Evolutionary conservation across 2,329 filamentous ascomycete species (phyloP).

Genomic region (Phyllosticta citribraziliensis): DNA sequence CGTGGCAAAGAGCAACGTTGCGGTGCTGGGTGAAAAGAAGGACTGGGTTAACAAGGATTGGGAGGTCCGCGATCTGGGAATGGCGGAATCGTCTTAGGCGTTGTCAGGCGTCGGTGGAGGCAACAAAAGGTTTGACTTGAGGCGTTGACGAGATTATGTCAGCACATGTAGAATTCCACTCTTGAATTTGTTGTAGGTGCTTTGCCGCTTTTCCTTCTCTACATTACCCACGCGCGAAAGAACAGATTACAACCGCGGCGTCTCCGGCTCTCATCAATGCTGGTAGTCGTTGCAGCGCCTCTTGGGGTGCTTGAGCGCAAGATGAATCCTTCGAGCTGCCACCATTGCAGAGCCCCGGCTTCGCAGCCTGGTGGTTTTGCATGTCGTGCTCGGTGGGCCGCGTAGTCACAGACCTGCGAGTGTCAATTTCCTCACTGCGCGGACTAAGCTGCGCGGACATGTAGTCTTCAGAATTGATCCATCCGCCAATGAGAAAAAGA

Average conservation of each 20-base stretch:
- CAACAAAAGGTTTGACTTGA: conserved; percentile 1
- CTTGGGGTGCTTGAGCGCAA: conserved; percentile 1
- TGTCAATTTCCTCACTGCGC: background rate
- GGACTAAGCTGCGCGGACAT: conserved; percentile 5
- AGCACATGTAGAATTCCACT: conserved; percentile 1
- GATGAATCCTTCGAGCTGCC: background rate
- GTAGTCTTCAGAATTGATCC: background rate
- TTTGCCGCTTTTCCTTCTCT: background rate
- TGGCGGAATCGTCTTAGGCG: conserved; percentile 32
- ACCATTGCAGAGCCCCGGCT: background rate
- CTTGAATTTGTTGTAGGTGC: background rate
- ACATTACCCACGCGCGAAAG: background rate
- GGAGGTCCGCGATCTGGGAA: conserved; percentile 65
- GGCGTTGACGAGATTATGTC: background rate
- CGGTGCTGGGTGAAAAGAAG: conserved; percentile 76
- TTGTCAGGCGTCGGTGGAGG: conserved; percentile 4
- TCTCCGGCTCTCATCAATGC: background rate
- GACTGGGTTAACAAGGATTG: conserved; percentile 64
- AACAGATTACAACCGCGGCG: background rate
- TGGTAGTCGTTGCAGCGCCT: conserved; percentile 3
- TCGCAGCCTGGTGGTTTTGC: background rate
- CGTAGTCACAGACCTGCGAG: conserved; percentile 8
- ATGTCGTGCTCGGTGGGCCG: background rate
- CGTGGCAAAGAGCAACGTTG: conserved; percentile 52
- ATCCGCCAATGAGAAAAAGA: background rate